Percentiles rank a stretch among this genome's conserved stretches.
Conservation (phyloP, 2,329 filamentous ascomycete species). For the Didymella pinodella region DNA sequence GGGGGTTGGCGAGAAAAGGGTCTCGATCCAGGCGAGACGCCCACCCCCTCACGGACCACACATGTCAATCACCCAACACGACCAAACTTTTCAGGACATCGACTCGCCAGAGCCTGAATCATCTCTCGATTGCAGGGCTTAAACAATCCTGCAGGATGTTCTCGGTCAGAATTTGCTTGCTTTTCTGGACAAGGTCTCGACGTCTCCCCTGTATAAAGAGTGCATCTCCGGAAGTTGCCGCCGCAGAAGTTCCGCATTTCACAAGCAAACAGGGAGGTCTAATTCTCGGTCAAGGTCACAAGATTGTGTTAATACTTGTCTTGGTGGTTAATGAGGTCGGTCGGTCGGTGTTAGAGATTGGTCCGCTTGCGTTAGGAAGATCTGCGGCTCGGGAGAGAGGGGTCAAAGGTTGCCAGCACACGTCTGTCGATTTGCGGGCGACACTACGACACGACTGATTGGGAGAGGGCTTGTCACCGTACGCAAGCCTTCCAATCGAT, state of each 20-base stretch:
- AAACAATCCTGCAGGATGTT: conserved; percentile 1
- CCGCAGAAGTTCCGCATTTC: conserved; percentile 1
- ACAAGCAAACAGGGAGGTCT: not conserved
- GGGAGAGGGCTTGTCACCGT: conserved; percentile 4
- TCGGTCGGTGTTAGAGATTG: conserved; percentile 5
- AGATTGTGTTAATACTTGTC: too few relatives aligned
- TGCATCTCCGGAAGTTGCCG: conserved; percentile 5
- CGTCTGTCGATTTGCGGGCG: conserved; percentile 6
- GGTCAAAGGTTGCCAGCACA: conserved; percentile 24
- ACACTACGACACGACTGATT: conserved; percentile 16
- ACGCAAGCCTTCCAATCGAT: conserved; percentile 19
- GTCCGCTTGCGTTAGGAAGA: conserved; percentile 9
- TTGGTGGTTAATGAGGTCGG: not conserved
- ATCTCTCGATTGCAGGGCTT: conserved; percentile 10
- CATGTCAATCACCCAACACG: conserved; percentile 11
- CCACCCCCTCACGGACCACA: conserved; percentile 15
- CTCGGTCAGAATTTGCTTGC: conserved; percentile 7
- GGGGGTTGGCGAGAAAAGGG: conserved; percentile 33
- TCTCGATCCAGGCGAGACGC: conserved; percentile 27
- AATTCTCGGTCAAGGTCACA: not conserved
- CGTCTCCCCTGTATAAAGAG: not conserved
- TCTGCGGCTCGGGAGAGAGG: conserved; percentile 10
- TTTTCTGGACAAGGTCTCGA: conserved; percentile 9
- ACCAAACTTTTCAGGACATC: conserved; percentile 4
- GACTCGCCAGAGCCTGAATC: not conserved